A percentile compares a stretch with the other conserved stretches of the same genome.
These are phyloP conservation scores for Fusarium sp. DNA, from an alignment of 2,329 filamentous ascomycete genomes.

Conservation along the genomic window DNA sequence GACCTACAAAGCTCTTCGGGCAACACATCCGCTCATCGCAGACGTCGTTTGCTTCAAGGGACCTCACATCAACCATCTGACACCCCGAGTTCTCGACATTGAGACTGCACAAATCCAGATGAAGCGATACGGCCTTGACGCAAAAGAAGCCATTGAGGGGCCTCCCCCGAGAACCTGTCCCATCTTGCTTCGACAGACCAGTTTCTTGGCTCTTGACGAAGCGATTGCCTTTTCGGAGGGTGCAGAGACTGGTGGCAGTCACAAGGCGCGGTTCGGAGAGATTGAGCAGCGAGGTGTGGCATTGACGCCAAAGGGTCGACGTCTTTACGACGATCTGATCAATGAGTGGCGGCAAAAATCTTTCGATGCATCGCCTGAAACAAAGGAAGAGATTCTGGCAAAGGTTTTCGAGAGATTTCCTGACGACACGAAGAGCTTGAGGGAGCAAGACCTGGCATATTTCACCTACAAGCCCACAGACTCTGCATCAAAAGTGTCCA, in stretches of 20 bases:
- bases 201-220: slow-evolving; percentile 63
- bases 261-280: slow-evolving; percentile 62
- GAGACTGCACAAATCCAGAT: background rate
- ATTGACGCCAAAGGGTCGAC: slow-evolving; percentile 57
- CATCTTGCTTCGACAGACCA: slow-evolving; percentile 64
- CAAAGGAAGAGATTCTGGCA: slow-evolving; percentile 31
- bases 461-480: slow-evolving; percentile 46
- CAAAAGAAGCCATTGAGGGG: slow-evolving; percentile 59
- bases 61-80: slow-evolving; percentile 29
- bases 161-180: slow-evolving; percentile 57
- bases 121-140: background rate
- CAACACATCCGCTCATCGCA: slow-evolving; percentile 54
- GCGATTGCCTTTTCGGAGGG: slow-evolving; percentile 51
- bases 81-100: slow-evolving; percentile 16
- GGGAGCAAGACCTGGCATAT: slow-evolving; percentile 51
- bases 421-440: slow-evolving; percentile 52
- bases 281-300: slow-evolving; percentile 63
- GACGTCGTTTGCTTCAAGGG: slow-evolving; percentile 56
- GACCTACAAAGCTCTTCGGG: slow-evolving; percentile 25
- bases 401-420: slow-evolving; percentile 51
- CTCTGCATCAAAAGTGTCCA: slow-evolving; percentile 20
- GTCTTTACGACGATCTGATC: slow-evolving; percentile 58
- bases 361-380: background rate
- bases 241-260: background rate
- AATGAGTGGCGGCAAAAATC: slow-evolving; percentile 4